phyloP scores from a whole-genome alignment of 805 yeast species.

The Hanseniaspora opuntiae region DNA sequence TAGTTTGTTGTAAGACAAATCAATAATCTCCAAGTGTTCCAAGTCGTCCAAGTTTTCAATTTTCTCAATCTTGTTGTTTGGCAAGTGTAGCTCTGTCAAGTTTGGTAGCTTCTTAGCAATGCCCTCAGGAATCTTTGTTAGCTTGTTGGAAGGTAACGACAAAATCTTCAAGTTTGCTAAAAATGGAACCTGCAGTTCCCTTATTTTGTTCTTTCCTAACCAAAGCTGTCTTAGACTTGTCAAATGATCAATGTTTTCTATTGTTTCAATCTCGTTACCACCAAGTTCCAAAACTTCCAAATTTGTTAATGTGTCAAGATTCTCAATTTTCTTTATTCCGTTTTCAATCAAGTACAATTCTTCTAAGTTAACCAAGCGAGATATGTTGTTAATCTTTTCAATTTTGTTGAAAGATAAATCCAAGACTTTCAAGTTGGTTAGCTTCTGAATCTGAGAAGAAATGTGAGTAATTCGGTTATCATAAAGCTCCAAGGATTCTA shows the following conservation, averaged over 20 bases:
- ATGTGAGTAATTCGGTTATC: constrained; percentile 86
- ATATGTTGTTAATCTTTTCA: constrained; percentile 68
- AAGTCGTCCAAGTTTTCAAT: constrained; percentile 71
- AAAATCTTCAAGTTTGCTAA: constrained; percentile 55
- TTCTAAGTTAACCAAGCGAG: constrained; percentile 44
- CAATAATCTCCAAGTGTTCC: constrained; percentile 54
- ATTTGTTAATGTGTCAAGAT: constrained; percentile 42
- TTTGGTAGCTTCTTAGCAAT: constrained; percentile 48
- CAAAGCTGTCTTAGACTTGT: constrained; percentile 59
- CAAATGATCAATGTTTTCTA: constrained; percentile 38
- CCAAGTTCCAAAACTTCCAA: constrained; percentile 73
- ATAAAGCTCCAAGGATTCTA: constrained; percentile 56
- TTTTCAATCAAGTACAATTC: constrained; percentile 81
- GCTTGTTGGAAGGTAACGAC: constrained; percentile 76
- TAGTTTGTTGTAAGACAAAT: constrained; percentile 65
- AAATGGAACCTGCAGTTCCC: constrained; percentile 42
- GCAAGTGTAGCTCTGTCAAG: constrained; percentile 74
- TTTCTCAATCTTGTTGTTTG: constrained; percentile 65
- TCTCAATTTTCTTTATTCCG: constrained; percentile 58
- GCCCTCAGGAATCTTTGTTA: constrained; percentile 61
- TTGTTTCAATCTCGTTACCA: constrained; percentile 58
- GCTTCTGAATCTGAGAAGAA: constrained; percentile 50
- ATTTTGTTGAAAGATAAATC: constrained; percentile 87
- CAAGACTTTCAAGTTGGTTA: constrained; percentile 42
- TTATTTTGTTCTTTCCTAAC: constrained; percentile 80